These are phyloP conservation scores for Arachnomyces sp. DNA, from an alignment of 2,329 filamentous ascomycete genomes.

Conservation along the genomic window DNA sequence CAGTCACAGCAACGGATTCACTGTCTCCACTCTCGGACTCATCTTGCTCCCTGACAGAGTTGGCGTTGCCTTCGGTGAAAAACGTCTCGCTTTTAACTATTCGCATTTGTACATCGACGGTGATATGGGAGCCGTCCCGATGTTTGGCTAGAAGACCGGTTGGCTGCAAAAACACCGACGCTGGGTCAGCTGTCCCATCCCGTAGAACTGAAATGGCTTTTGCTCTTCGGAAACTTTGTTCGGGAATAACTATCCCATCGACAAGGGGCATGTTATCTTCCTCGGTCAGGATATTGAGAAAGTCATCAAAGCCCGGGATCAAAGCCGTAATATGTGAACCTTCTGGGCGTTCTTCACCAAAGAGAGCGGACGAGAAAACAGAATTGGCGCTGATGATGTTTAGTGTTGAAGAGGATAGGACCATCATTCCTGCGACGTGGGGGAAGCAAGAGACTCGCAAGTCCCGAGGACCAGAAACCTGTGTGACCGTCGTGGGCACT, in stretches of 20 bases:
- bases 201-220: slow-evolving; percentile 75
- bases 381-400: slow-evolving; percentile 88
- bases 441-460: slow-evolving; percentile 89
- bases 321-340: slow-evolving; percentile 71
- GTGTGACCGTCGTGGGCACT: slow-evolving; percentile 76
- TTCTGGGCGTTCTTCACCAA: slow-evolving; percentile 78
- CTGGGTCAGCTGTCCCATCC: slow-evolving; percentile 72
- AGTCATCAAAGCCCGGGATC: slow-evolving; percentile 78
- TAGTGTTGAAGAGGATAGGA: slow-evolving; percentile 71
- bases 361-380: slow-evolving; percentile 85
- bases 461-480: slow-evolving; percentile 59
- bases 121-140: slow-evolving; percentile 83
- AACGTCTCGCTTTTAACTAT: slow-evolving; percentile 84
- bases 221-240: slow-evolving; percentile 89
- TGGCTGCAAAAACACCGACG: slow-evolving; percentile 71
- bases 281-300: slow-evolving; percentile 72
- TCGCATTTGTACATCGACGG: slow-evolving; percentile 92
- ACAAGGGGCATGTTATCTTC: slow-evolving; percentile 76
- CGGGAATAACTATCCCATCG: slow-evolving; percentile 94
- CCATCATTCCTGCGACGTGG: slow-evolving; percentile 94
- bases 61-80: slow-evolving; percentile 46
- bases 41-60: slow-evolving; percentile 58
- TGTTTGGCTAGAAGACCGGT: slow-evolving; percentile 80
- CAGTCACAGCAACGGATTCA: slow-evolving; percentile 48
- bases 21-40: slow-evolving; percentile 44